Percentiles rank a stretch among this genome's conserved stretches.
Conservation (phyloP, 495 filamentous ascomycete genomes). For the Hypoxylon cercidicola region DNA sequence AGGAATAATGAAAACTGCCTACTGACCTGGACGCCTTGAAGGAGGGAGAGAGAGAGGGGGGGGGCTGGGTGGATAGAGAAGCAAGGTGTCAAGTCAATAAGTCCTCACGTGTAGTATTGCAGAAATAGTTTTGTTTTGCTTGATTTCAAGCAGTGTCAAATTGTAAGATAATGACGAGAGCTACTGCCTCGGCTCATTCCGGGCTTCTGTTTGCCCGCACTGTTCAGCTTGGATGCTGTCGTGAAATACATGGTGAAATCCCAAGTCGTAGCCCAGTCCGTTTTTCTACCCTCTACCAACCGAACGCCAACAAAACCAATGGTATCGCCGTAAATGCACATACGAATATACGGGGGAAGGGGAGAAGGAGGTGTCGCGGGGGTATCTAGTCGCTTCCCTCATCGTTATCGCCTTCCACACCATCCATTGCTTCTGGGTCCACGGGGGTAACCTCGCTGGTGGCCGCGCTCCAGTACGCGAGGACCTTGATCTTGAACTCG, state of each 20-base stretch:
- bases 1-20: constrained; percentile 54
- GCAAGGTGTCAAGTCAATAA: constrained; percentile 14
- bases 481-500: constrained; percentile 83
- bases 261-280: constrained; percentile 1
- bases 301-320: constrained; percentile 47
- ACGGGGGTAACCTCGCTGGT: constrained; percentile 69
- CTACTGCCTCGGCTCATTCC: constrained; percentile 5
- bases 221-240: not conserved
- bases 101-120: constrained; percentile 17
- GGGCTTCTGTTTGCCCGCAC: not conserved
- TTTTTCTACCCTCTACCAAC: constrained; percentile 31
- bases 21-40: constrained; percentile 43
- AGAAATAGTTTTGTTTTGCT: constrained; percentile 18
- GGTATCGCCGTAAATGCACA: constrained; percentile 49
- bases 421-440: constrained; percentile 39
- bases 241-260: constrained; percentile 17
- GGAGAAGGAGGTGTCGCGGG: not conserved
- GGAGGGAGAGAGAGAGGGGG: constrained; percentile 29
- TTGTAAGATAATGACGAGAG: constrained; percentile 35
- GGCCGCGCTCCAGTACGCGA: constrained; percentile 76
- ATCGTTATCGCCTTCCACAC: constrained; percentile 40
- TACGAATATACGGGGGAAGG: constrained; percentile 17
- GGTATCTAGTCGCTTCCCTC: constrained; percentile 29
- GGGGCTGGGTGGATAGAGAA: constrained; percentile 35
- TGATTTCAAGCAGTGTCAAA: constrained; percentile 27